Percentiles rank a stretch among this genome's conserved stretches.
phyloP scores from a whole-genome alignment of 2,329 filamentous ascomycete genomes.

The Botryotinia calthae region DNA sequence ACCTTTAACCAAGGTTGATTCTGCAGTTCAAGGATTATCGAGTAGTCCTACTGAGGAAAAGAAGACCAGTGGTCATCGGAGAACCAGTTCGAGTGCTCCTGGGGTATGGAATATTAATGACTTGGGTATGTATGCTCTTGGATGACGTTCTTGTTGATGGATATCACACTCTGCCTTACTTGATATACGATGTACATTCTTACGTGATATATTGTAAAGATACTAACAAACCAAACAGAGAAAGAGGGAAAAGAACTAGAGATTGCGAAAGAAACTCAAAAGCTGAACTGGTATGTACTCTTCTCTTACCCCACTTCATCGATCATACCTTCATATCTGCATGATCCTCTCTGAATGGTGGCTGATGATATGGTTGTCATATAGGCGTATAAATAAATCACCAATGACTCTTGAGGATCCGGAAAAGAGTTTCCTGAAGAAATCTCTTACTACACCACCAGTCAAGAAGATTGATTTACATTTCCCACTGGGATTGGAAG shows the following conservation, averaged over 20 bases:
- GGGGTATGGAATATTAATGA: constrained; percentile 83
- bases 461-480: constrained; percentile 94
- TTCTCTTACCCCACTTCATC: neutral
- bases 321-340: neutral
- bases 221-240: constrained; percentile 49
- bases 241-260: constrained; percentile 68
- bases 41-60: constrained; percentile 65
- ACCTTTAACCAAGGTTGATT: constrained; percentile 84
- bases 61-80: constrained; percentile 61
- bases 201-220: neutral
- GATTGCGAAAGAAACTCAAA: constrained; percentile 80
- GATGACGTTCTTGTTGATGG: neutral
- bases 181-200: neutral
- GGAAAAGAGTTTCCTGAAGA: constrained; percentile 66
- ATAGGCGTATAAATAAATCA: constrained; percentile 92
- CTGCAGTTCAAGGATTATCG: constrained; percentile 77
- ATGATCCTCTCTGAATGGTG: neutral
- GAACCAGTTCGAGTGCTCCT: constrained; percentile 69
- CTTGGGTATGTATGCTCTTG: constrained; percentile 61
- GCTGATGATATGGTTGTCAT: constrained; percentile 24
- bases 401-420: constrained; percentile 76
- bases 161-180: neutral
- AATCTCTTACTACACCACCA: constrained; percentile 73
- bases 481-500: constrained; percentile 83
- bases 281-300: constrained; percentile 75